Evolutionary conservation across 345 rosid genomes (phyloP), one percentile per base, ranked within the genome.

Genomic region (Bruguiera gymnorhiza): DNA sequence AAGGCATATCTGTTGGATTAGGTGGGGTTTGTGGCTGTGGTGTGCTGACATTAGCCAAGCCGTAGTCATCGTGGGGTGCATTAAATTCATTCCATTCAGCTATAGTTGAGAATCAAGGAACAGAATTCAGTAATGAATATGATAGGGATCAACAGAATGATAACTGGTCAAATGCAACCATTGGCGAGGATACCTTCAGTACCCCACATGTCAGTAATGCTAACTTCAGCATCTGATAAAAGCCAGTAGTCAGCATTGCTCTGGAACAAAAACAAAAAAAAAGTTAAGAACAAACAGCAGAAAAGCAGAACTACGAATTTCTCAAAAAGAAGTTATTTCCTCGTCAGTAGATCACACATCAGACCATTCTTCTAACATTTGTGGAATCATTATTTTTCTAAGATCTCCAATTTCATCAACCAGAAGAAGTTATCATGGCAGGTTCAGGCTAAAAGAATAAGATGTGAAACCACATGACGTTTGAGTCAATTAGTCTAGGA

Each of bases 201-300:
- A 34, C 75, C 84, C 99, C 99, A 95, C 74, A 90, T 82, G 82
- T 90, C 96, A n/a, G 97, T 92, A 71, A 92, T 85, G 88, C 97
- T 95, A 76, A 92, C 89, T 27, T 80, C 93, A 23, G 92, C 85
- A 68, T 95, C 99, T 79, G 99, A 92, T 77, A 84, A 85, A 48
- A 92, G 93, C 97, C 97, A 95, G 86, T 95, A 95, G 79, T 95
- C 99, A 63, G 88, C 91, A 60, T 84, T 95, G 75, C 82, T 82
- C 97, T 91, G 88, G 78, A 78, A 63, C 1, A 9, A 72, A 13
- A 65, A 51, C 5, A 13, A 43, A 39, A 37, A 34, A 6, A 6
- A 8, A 1, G 13, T 13, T 3, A 43, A 43, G 18, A 43, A 43
- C 18, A 43, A 13, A 43, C 2, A 1, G 37, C 37, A 11, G 46